Evolutionary conservation across 371 early-diverging fungal species (phyloP).

Genomic region (Apophysomyces trapeziformis): DNA sequence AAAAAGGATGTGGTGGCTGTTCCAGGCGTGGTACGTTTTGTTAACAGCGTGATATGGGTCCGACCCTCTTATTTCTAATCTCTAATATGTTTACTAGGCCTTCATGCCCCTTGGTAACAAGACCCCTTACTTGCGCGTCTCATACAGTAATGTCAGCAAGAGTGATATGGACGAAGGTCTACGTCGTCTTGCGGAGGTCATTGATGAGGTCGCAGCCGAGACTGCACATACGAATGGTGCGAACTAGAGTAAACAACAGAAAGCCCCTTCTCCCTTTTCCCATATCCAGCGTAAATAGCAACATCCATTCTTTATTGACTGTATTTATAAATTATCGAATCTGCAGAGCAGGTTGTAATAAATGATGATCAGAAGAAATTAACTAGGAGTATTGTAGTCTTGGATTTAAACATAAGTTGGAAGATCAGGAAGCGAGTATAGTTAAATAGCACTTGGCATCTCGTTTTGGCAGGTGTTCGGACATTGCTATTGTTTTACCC

Average conservation of each 20-base stretch:
- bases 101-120: slow-evolving; percentile 35
- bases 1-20: slow-evolving; percentile 75
- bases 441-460: too few relatives aligned
- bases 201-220: slow-evolving; percentile 30
- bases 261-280: not conserved
- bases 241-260: not conserved
- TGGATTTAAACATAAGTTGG: too few relatives aligned
- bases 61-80: slow-evolving; percentile 9
- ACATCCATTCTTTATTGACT: not conserved
- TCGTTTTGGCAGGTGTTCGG: too few relatives aligned
- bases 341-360: too few relatives aligned
- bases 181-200: slow-evolving; percentile 51
- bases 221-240: not conserved
- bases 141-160: slow-evolving; percentile 65
- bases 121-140: slow-evolving; percentile 61
- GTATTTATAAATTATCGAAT: too few relatives aligned
- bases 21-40: slow-evolving; percentile 63
- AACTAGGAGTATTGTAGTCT: too few relatives aligned
- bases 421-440: too few relatives aligned
- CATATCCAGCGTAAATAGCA: too few relatives aligned
- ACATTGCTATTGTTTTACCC: too few relatives aligned
- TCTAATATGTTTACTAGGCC: slow-evolving; percentile 18
- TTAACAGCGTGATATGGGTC: not conserved
- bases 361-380: too few relatives aligned
- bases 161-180: slow-evolving; percentile 72